Percentiles rank a stretch among this genome's conserved stretches.
These are phyloP conservation scores for Lagenidium giganteum DNA, from an alignment of 352 stramenopile species.

Conservation along the genomic window DNA sequence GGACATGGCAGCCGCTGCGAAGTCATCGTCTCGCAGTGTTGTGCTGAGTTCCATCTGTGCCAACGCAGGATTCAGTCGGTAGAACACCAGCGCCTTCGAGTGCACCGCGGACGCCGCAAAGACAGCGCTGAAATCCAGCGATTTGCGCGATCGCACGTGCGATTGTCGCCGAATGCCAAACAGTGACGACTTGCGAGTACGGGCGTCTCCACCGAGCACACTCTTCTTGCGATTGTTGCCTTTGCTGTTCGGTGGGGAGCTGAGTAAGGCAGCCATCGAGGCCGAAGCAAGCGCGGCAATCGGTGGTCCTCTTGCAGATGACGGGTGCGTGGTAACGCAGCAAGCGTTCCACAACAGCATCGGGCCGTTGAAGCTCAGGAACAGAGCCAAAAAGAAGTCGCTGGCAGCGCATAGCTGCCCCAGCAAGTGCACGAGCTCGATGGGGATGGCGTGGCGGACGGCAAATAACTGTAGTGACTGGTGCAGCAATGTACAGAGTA, in stretches of 20 bases:
- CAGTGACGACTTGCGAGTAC: conserved; percentile 23
- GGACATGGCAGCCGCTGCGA: not conserved
- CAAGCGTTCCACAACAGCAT: conserved; percentile 38
- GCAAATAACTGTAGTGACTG: conserved; percentile 44
- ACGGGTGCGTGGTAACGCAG: not conserved
- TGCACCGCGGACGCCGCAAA: conserved; percentile 16
- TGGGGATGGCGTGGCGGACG: conserved; percentile 26
- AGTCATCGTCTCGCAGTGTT: conserved; percentile 17
- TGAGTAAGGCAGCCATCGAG: too few relatives aligned
- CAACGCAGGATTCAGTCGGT: conserved; percentile 24
- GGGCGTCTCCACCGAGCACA: not conserved
- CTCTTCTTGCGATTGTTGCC: not conserved
- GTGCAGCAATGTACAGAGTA: conserved; percentile 29
- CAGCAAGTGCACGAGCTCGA: conserved; percentile 31
- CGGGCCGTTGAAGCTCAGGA: conserved; percentile 36
- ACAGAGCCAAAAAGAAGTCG: conserved; percentile 31
- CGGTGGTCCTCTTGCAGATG: not conserved
- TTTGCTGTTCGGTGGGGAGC: too few relatives aligned
- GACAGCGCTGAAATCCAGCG: conserved; percentile 23
- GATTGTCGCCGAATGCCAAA: conserved; percentile 26
- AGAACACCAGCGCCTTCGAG: conserved; percentile 15
- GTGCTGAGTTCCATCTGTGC: conserved; percentile 24
- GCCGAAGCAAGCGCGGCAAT: not conserved
- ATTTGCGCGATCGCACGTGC: conserved; percentile 11
- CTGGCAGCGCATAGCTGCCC: conserved; percentile 29